These are phyloP conservation scores for Hypoxylon sp. DNA, from an alignment of 2,329 filamentous ascomycete species.

Conservation along the genomic window DNA sequence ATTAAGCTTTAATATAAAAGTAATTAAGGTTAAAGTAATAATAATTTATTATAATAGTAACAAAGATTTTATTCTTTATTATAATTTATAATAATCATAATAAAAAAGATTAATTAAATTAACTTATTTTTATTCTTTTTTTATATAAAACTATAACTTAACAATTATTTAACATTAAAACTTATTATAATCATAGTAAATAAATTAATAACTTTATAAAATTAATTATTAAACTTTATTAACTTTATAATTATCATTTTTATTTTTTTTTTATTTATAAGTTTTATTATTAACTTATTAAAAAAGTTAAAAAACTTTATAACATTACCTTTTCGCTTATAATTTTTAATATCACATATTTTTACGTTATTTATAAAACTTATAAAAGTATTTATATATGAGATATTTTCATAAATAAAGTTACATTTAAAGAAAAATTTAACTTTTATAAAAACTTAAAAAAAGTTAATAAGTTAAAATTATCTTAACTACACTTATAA, in stretches of 20 bases:
- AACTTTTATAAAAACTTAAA: too few species aligned
- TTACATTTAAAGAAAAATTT: background rate
- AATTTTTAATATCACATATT: conserved; percentile 1
- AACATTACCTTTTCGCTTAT: background rate
- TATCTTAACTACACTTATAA: background rate
- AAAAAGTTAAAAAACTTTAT: background rate
- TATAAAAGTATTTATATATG: background rate
- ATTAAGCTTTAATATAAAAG: too few species aligned
- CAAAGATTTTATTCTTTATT: too few species aligned
- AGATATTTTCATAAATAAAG: conserved; percentile 1
- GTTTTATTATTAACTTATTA: too few species aligned
- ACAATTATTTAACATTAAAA: too few species aligned
- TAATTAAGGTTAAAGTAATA: too few species aligned
- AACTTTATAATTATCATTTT: background rate
- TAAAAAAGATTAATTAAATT: too few species aligned
- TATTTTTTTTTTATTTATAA: too few species aligned
- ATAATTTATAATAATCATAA: too few species aligned
- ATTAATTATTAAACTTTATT: too few species aligned
- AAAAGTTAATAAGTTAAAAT: conserved; percentile 3
- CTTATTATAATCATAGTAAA: background rate
- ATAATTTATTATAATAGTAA: too few species aligned
- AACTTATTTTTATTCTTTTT: too few species aligned
- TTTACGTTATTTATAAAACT: background rate
- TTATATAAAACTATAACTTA: background rate
- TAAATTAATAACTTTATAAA: conserved; percentile 2